Base-by-base conservation (phyloP, 306 rosid species). In the Lotus japonicus region DNA sequence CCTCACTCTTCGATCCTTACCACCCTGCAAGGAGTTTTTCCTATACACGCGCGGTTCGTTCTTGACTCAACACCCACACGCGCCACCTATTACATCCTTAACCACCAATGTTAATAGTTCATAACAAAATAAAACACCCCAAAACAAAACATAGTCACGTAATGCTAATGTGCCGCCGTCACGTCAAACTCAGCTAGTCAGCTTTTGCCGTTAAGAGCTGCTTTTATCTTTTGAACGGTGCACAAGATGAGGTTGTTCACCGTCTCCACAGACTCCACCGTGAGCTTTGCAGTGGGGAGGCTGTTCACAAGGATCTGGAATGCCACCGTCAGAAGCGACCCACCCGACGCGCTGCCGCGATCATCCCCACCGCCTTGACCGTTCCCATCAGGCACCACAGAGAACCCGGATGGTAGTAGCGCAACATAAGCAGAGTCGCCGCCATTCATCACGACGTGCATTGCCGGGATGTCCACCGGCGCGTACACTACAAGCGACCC, bases 351-450 rank as follows among this genome's bases (percentile, higher is more conserved):
- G 3, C 66, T 56, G 0, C 74, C 75, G 2, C 36, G 38, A 5
- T 36, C 13, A 1, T 55, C 62, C 1, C 14, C 41, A 0, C 65
- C 6, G 6, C 52, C 42, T 0, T 0, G 0, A 0, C 31, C 13
- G 11, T 49, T 11, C 16, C 98, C 99, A 6, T 90, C 95, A 0
- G 97, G 98, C 0, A 86, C 88, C 1, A 92, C 72, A 0, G 96
- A 89, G 2, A 92, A 92, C 11, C 98, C 98, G 0, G 98, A 92
- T 0, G 98, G 98, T 0, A 92, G 85, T 1, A 92, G 62, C 0
- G 98, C 98, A 72, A 92, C 98, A 76, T 92, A 92, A 0, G 98
- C 97, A 0, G 98, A 90, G 42, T 92, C 96, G 0, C 98, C 98
- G 2, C 98, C 98, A 76, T 80, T 92, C 98, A 92, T 89, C 39